Conservation (phyloP, 331 rosid species). For the Cucumis variabilis region DNA sequence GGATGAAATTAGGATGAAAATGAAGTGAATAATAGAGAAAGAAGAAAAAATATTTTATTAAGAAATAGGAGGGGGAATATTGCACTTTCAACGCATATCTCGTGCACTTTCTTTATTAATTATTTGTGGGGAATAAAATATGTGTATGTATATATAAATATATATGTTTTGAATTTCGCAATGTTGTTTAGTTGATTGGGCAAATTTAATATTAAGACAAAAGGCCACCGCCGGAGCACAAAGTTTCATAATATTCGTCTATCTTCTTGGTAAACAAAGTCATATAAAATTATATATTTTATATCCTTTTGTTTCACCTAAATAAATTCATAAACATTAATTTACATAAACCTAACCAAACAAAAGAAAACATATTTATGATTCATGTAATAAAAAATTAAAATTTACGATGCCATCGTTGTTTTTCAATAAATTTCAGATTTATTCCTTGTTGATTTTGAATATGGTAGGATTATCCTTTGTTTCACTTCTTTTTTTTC, state of each 20-base stretch:
- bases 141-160: background rate
- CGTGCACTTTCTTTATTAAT: background rate
- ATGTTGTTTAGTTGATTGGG: background rate
- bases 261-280: background rate
- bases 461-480: no score
- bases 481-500: no score
- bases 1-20: conserved; percentile 2
- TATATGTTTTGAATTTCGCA: background rate
- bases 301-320: no score
- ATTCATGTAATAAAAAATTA: no score
- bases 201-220: background rate
- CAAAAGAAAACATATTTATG: no score
- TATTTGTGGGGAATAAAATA: background rate
- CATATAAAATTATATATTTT: no score
- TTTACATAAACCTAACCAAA: no score
- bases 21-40: background rate
- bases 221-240: background rate
- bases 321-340: no score
- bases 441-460: no score
- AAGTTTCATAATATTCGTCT: background rate
- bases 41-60: background rate
- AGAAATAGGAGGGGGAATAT: background rate
- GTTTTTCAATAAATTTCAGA: no score
- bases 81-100: background rate
- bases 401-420: no score